Evolutionary conservation across 2,329 filamentous ascomycete species (phyloP).

Genomic region (Cercospora canescens): DNA sequence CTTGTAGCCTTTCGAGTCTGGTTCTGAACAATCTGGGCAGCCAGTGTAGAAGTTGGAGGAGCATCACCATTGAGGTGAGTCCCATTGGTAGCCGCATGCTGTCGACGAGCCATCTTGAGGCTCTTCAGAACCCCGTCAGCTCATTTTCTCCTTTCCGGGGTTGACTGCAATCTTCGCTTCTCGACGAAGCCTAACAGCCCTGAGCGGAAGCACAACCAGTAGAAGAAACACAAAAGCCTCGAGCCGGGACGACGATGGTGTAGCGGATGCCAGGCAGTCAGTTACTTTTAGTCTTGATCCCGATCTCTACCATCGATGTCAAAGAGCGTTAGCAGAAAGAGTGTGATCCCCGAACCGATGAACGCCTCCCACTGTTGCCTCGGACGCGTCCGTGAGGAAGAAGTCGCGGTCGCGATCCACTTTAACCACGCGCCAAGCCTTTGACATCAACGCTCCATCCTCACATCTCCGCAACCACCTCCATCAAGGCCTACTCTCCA

Average conservation of each 20-base stretch:
- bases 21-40: conserved; percentile 82
- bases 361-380: conserved; percentile 3
- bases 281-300: too few relatives aligned
- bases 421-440: neutral
- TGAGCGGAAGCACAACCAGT: neutral
- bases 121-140: conserved; percentile 5
- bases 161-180: neutral
- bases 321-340: neutral
- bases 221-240: too few relatives aligned
- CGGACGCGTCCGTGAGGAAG: conserved; percentile 1
- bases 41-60: conserved; percentile 73
- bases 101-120: conserved; percentile 41
- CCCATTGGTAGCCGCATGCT: conserved; percentile 9
- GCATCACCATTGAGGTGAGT: conserved; percentile 31
- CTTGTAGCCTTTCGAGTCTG: conserved; percentile 57
- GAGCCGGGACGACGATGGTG: too few relatives aligned
- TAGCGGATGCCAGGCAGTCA: too few relatives aligned
- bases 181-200: neutral
- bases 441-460: neutral
- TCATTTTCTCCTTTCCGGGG: conserved; percentile 1
- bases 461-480: neutral
- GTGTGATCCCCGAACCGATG: neutral
- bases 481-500: neutral
- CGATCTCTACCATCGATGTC: neutral
- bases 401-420: conserved; percentile 7